Evolutionary conservation across 768 basidiomycete genomes (phyloP), one percentile per base, ranked within the genome.

Genomic region (Naganishia onofrii): DNA sequence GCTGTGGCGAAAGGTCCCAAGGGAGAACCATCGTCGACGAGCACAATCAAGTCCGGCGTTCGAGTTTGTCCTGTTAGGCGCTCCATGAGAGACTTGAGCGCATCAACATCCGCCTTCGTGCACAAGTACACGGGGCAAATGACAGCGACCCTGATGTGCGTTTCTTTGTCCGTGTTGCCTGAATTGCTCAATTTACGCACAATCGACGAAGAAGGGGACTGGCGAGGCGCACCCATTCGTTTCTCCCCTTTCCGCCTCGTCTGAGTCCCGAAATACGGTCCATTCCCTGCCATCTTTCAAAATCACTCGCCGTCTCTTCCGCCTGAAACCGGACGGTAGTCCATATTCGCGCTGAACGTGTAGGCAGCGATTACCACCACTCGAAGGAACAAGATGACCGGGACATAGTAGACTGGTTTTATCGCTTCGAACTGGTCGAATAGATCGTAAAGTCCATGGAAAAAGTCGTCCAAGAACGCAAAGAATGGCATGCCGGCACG

Each of bases 211-310:
- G 48, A 38, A 2, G 9, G 26, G n/a, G 23, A 26, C 15, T 63
- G 60, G 0, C 42, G 23, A 3, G 15, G 23, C 3, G 23, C 1
- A 5, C 60, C 60, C 60, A 63, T 63, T 42, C 60, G 38, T 29
- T 44, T 63, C 38, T 44, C 60, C 23, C 29, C n/a, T 23, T 23
- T 46, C 60, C 60, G n/a, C 60, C 15, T 26, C 60, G 17, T 63
- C 26, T 29, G 3, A 6, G 17, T 44, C 60, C 7, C 6, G 28
- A 23, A 58, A 44, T 4, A 44, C 23, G 4, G 26, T 23, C 21
- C 38, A 34, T n/a, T 42, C 36, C 13, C 15, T 63, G 23, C 17
- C 38, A 7, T 42, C 42, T 21, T 51, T 51, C 48, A 51, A 3
- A n/a, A 51, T 51, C n/a, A 51, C 12, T 51, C 48, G 21, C 48